Base-by-base conservation (phyloP, 202 grass and related monocot genomes). In the Eragrostis tef region DNA sequence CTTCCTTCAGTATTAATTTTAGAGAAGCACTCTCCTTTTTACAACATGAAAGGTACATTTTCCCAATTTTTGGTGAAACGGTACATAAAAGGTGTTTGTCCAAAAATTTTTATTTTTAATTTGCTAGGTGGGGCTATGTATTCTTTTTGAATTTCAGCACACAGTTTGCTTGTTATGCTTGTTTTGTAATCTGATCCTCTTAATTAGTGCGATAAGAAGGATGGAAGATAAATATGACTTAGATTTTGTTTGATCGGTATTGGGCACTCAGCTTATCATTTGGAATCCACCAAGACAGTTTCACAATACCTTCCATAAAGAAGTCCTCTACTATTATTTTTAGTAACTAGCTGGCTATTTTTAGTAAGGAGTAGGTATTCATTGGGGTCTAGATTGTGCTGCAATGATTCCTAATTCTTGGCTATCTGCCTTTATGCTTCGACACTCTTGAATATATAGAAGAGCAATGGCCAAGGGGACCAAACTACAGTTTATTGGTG, bases 341-440 rank as follows among this genome's bases (percentile, higher is more conserved):
- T 15, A 34, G 17, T 65, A 53, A 17, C 24, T 39, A 74, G 19
- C 9, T 26, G 15, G 29, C 29, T 31, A 31, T 31, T 31, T 31
- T 31, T 31, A 31, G 29, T 31, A 31, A 31, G 29, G 29, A 31
- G 29, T 31, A 31, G 29, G 29, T 31, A 86, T 86, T 73, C 58
- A 85, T 79, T 17, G 57, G 8, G 12, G 64, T 68, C 49, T 67
- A 80, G 0, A 5, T 67, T 80, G 66, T 74, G 60, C 75, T 25
- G 16, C 24, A 64, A 79, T 73, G 21, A 29, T 72, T 34, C 16
- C 21, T 67, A 20, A 7, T 79, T 54, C 20, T 57, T 77, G 41
- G 8, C 72, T 56, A 22, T 59, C 29, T 31, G 29, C 29, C 29
- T 31, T 34, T 39, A 16, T 58, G 27, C 21, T 67, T 56, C 39